Conservation (phyloP, 106 monocot genomes). For the Agapanthus africanus region DNA sequence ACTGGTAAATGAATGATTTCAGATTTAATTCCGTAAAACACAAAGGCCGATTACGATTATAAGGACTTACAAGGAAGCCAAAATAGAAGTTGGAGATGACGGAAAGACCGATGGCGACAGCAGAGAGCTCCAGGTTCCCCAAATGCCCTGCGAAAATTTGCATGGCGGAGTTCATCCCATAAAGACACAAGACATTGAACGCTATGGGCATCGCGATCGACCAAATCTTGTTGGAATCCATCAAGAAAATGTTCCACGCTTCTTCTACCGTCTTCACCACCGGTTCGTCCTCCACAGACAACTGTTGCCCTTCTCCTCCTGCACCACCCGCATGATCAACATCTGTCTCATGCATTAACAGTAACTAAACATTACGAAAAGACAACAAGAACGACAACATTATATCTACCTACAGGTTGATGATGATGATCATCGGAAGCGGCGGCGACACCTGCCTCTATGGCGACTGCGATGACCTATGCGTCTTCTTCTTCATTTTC, state of each 20-base stretch:
- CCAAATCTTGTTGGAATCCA: conserved; percentile 61
- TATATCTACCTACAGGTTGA: too few relatives aligned
- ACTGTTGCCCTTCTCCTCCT: background rate
- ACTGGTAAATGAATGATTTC: too few relatives aligned
- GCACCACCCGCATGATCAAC: too few relatives aligned
- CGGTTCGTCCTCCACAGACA: too few relatives aligned
- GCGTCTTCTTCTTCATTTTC: background rate
- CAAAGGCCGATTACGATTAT: too few relatives aligned
- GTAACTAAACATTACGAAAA: too few relatives aligned
- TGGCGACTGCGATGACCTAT: background rate
- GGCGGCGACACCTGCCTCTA: too few relatives aligned
- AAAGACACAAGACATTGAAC: conserved; percentile 61
- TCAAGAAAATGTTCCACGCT: conserved; percentile 31
- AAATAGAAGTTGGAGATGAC: conserved; percentile 80
- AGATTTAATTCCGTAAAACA: too few relatives aligned
- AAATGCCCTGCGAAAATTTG: conserved; percentile 78
- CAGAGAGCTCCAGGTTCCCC: conserved; percentile 80
- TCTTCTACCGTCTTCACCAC: conserved; percentile 19
- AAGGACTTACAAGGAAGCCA: conserved; percentile 71
- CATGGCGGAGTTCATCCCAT: conserved; percentile 56
- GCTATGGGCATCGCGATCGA: conserved; percentile 54
- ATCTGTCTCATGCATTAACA: too few relatives aligned
- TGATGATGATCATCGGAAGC: too few relatives aligned
- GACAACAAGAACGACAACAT: too few relatives aligned
- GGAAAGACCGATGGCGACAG: conserved; percentile 63